Conservation (phyloP, 2,329 filamentous ascomycete genomes). For the Diplodia scrobiculata region DNA sequence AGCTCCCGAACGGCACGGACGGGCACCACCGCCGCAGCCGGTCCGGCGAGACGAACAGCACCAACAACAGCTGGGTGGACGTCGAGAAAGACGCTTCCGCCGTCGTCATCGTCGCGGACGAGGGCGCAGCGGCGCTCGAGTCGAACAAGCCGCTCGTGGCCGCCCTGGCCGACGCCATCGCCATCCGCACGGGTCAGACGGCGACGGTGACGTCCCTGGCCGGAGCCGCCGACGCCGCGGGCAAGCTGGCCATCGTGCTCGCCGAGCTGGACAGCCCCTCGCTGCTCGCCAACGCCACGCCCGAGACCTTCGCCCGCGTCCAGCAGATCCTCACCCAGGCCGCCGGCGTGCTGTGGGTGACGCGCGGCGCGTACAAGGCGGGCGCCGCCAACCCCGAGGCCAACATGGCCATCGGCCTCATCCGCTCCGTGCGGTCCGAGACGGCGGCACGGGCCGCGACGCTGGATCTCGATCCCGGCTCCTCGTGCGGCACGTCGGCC, state of each 20-base stretch:
- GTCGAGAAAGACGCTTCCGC: neutral
- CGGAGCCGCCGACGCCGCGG: neutral
- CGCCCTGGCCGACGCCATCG: constrained; percentile 8
- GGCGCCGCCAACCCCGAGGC: constrained; percentile 2
- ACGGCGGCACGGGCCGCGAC: constrained; percentile 18
- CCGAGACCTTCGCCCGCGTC: constrained; percentile 4
- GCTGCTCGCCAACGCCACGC: constrained; percentile 2
- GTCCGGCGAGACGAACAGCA: neutral
- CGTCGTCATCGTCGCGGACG: constrained; percentile 13
- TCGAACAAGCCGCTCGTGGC: constrained; percentile 6
- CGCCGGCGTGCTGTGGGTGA: constrained; percentile 25
- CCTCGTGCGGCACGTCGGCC: neutral
- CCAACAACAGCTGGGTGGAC: neutral
- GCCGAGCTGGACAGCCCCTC: constrained; percentile 1
- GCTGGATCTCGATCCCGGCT: constrained; percentile 22
- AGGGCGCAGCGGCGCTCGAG: neutral
- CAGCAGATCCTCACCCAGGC: constrained; percentile 18
- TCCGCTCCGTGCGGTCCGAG: constrained; percentile 25
- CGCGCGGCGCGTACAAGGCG: constrained; percentile 11
- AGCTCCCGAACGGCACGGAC: neutral
- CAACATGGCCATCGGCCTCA: constrained; percentile 25
- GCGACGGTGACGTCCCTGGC: constrained; percentile 1
- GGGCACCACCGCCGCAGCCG: neutral
- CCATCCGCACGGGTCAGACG: constrained; percentile 3
- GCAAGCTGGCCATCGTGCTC: constrained; percentile 15